Conservation (phyloP, 2,329 filamentous ascomycete genomes). For the Dothiorella sarmentorum region DNA sequence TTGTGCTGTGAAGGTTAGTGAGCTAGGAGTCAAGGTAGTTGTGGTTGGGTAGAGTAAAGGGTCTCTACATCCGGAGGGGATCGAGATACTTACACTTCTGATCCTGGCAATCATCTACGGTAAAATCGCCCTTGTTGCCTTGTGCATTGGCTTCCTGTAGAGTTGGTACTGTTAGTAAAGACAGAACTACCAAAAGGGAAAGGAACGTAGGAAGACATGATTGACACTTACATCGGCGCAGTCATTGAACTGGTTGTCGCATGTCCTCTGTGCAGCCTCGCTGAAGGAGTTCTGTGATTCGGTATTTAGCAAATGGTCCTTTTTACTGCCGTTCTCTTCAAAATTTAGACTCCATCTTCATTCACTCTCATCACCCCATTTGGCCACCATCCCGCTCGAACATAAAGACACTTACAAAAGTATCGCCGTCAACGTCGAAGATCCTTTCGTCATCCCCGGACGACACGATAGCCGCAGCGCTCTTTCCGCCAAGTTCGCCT, state of each 20-base stretch:
- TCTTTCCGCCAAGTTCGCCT: constrained; percentile 47
- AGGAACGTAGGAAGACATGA: neutral
- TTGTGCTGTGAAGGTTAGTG: no score
- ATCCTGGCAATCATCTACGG: neutral
- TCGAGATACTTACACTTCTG: constrained; percentile 10
- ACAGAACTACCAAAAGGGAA: no score
- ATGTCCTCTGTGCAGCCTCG: constrained; percentile 16
- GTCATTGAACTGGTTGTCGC: constrained; percentile 17
- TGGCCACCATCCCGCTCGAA: no score
- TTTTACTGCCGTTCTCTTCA: no score
- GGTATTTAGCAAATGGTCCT: neutral
- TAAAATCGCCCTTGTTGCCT: constrained; percentile 11
- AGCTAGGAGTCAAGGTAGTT: no score
- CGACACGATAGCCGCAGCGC: constrained; percentile 46
- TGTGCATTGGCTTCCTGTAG: constrained; percentile 11
- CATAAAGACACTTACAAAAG: constrained; percentile 4
- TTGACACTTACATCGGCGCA: constrained; percentile 12
- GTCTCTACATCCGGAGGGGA: no score
- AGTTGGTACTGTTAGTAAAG: neutral
- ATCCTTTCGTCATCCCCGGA: constrained; percentile 35
- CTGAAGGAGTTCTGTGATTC: constrained; percentile 1
- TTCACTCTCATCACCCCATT: no score
- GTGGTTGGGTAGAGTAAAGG: no score
- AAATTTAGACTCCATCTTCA: no score
- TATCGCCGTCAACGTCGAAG: constrained; percentile 6